Percentiles rank a stretch among this genome's conserved stretches.
Conservation (phyloP, 148 eudicot species). For the Silene latifolia region DNA sequence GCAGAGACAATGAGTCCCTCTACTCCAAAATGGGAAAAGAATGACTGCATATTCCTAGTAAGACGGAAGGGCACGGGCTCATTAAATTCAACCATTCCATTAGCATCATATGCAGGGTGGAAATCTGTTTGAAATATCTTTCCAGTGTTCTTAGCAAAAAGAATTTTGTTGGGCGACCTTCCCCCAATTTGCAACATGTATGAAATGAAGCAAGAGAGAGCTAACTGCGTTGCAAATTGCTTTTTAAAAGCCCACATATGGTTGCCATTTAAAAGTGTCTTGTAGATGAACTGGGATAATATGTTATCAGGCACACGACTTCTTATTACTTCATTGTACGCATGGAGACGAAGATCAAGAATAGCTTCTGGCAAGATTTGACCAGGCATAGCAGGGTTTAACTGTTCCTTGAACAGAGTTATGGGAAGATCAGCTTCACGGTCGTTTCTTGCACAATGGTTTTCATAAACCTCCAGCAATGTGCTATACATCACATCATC, state of each 20-base stretch:
- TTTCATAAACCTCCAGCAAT: constrained; percentile 96
- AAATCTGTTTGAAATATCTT: constrained; percentile 95
- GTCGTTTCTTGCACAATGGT: constrained; percentile 93
- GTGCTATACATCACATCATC: constrained; percentile 98
- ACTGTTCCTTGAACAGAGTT: constrained; percentile 83
- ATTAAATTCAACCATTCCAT: constrained; percentile 90
- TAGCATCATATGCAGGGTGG: constrained; percentile 94
- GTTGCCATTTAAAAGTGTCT: constrained; percentile 78
- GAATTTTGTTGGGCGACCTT: constrained; percentile 91
- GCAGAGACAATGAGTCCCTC: constrained; percentile 92
- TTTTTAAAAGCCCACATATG: constrained; percentile 99
- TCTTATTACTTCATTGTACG: constrained; percentile 71
- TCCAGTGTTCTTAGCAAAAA: constrained; percentile 94
- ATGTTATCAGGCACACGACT: constrained; percentile 72
- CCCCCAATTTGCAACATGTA: constrained; percentile 94
- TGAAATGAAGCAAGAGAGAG: constrained; percentile 89
- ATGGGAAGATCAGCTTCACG: constrained; percentile 91
- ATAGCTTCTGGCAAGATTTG: constrained; percentile 86
- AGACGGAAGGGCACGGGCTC: constrained; percentile 98
- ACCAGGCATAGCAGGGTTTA: constrained; percentile 87
- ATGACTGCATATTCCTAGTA: constrained; percentile 88
- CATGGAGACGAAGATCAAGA: constrained; percentile 88
- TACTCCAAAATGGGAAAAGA: constrained; percentile 94
- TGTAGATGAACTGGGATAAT: constrained; percentile 89
- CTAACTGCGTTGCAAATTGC: constrained; percentile 91